These are phyloP conservation scores for Sesbania bispinosa DNA, from an alignment of 306 rosid genomes.

Conservation along the genomic window DNA sequence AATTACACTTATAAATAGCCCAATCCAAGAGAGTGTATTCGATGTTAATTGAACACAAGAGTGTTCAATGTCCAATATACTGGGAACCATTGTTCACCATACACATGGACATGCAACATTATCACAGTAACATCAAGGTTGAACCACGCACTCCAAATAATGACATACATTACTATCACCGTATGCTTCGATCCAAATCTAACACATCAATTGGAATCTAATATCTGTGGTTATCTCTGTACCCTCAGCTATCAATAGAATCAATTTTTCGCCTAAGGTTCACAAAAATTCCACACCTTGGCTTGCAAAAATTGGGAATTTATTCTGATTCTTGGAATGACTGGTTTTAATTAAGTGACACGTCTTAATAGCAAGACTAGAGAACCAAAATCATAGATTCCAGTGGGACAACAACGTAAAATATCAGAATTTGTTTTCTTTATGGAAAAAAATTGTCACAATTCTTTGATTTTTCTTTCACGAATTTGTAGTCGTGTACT, in stretches of 20 bases:
- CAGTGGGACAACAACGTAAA: neutral
- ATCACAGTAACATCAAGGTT: neutral
- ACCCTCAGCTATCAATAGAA: neutral
- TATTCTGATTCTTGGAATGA: conserved; percentile 17
- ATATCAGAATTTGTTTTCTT: neutral
- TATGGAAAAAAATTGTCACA: neutral
- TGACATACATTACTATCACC: neutral
- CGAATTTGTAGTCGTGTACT: neutral
- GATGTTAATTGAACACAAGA: neutral
- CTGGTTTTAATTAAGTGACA: conserved; percentile 15
- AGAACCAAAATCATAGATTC: conserved; percentile 28
- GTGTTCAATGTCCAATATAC: conserved; percentile 3
- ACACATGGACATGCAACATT: neutral
- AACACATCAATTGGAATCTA: conserved; percentile 8
- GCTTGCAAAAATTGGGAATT: neutral
- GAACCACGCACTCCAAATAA: neutral
- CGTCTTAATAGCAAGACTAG: conserved; percentile 10
- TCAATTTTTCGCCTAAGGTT: neutral
- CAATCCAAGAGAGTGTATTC: neutral
- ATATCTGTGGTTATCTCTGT: conserved; percentile 12
- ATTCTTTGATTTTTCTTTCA: neutral
- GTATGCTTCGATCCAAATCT: neutral
- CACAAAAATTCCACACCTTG: neutral
- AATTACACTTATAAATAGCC: too few relatives aligned
- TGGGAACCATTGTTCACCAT: conserved; percentile 15